Percentiles rank a stretch among this genome's conserved stretches.
Conservation (phyloP, 768 basidiomycete species). For the Boletus fagicola region DNA sequence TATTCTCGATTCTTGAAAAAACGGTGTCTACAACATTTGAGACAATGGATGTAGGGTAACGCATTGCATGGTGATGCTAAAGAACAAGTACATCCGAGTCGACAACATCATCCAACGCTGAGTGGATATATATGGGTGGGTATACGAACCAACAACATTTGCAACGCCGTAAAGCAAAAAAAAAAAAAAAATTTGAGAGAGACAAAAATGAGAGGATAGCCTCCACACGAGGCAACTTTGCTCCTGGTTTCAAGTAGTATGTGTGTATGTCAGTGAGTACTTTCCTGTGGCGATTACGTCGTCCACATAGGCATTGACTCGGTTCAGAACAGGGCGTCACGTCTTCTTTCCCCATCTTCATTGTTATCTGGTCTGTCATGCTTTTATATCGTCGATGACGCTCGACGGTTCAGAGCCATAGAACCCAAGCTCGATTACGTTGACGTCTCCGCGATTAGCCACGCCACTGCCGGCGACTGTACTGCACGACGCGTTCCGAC, state of each 20-base stretch:
- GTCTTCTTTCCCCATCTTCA: not conserved
- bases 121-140: not conserved
- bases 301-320: not conserved
- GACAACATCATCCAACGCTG: not conserved
- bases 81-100: not conserved
- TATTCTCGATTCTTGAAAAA: not conserved
- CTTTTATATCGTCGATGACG: conserved; percentile 1
- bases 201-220: conserved; percentile 1
- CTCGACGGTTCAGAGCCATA: conserved; percentile 4
- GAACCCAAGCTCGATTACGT: conserved; percentile 14
- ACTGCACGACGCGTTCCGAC: conserved; percentile 11
- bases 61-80: not conserved
- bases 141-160: not conserved
- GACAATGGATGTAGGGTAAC: not conserved
- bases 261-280: not conserved
- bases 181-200: not conserved
- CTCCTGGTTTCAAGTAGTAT: not conserved
- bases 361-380: not conserved
- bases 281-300: not conserved
- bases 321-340: not conserved
- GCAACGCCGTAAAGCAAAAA: not conserved
- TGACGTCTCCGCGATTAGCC: not conserved
- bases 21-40: not conserved
- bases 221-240: not conserved
- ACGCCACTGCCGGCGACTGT: conserved; percentile 2